Base-by-base conservation (phyloP, 179 eudicot species). In the Sideroxylon spinosum region DNA sequence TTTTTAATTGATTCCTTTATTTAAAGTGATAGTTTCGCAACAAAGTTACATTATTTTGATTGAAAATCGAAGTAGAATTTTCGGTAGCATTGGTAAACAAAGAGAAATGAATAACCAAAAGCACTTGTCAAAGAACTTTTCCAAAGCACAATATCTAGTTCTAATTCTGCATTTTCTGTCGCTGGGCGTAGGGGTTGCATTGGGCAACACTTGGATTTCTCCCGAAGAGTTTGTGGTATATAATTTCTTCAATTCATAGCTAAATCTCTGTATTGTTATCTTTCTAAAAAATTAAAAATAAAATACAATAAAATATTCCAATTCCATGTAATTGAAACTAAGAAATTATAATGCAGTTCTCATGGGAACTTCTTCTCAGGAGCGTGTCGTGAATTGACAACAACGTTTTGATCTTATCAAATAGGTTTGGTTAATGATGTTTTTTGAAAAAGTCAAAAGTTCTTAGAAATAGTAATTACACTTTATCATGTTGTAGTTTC, bases 121-220 rank as follows among this genome's bases (percentile, higher is more conserved):
- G 5, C 44, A 3, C 4, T 37, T 37, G 44, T 37, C 44, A 37
- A 37, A 37, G 2, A 37, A 37, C 5, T 37, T 37, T 37, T 37
- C 5, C 44, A 37, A 37, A 37, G 44, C 44, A 37, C 44, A 37
- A 37, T 3, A 37, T 37, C 5, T 1, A 1, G 44, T 37, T 37
- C 44, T 37, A 37, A 37, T 32, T 72, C 16, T 72, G 13, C 23
- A 2, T 4, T 49, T n/a, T 52, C 0, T 12, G 7, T 64, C 6
- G 4, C 6, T 46, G 8, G 53, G 44, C 74, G 19, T 10, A 90
- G 93, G 95, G 8, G 78, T 91, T 75, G 93, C 85, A 14, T 82
- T 90, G 76, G 95, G 93, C 22, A 87, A 90, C 73, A 88, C 86
- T 81, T 91, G 96, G 96, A 90, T 88, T 76, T 90, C 96, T 10